Conservation (phyloP, 179 eudicot species). For the Gypsophila paniculata region DNA sequence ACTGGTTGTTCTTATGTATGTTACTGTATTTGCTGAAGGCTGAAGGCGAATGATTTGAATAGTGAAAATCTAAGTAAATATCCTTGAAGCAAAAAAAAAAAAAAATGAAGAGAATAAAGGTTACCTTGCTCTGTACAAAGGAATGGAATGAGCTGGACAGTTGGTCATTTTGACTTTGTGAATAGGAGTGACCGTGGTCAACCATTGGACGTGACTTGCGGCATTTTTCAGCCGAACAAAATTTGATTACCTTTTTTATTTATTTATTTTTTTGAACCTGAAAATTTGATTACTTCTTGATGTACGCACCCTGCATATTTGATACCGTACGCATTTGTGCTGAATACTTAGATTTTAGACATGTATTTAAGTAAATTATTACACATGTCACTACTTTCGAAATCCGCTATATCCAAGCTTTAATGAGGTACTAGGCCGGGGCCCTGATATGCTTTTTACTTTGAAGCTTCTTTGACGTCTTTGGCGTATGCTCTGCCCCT, state of each 20-base stretch:
- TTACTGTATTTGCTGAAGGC: not conserved
- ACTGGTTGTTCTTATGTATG: not conserved
- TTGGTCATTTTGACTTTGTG: not conserved
- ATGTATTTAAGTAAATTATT: not conserved
- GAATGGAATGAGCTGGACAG: not conserved
- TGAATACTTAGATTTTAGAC: not conserved
- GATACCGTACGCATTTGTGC: not conserved
- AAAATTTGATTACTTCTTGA: not conserved
- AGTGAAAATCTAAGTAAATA: not conserved
- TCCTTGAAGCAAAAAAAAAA: not conserved
- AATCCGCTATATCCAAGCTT: not conserved
- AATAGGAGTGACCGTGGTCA: not conserved
- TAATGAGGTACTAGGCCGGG: not conserved
- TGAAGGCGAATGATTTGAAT: not conserved
- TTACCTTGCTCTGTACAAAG: not conserved
- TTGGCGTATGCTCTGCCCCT: slow-evolving; percentile 8
- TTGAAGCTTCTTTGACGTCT: not conserved
- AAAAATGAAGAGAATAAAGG: not conserved
- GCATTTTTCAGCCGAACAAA: not conserved
- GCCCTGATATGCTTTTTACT: slow-evolving; percentile 2
- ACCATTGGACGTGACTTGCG: not conserved
- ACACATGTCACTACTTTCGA: not conserved
- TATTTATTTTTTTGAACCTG: too few species aligned
- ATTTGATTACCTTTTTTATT: too few species aligned
- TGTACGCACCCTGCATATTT: not conserved